Conservation (phyloP, 208 protist genomes). For the Angomonas ambiguus region DNA sequence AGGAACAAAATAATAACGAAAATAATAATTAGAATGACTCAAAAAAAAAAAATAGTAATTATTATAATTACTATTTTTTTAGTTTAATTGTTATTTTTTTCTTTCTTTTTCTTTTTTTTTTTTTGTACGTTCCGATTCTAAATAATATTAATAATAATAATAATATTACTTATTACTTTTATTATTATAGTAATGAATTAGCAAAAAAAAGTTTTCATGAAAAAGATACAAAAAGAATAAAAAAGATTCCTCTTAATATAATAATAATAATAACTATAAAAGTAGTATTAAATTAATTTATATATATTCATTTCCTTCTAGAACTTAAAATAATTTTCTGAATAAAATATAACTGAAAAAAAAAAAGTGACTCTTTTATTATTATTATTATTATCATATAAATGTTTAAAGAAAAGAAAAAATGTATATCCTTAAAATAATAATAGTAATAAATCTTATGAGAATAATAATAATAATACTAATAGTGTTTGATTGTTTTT, state of each 20-base stretch:
- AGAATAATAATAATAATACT: too few relatives aligned
- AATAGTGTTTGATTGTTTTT: too few relatives aligned
- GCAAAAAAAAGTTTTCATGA: too few relatives aligned
- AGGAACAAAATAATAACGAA: neutral
- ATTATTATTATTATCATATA: slow-evolving; percentile 5
- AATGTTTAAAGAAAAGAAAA: neutral
- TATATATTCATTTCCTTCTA: neutral
- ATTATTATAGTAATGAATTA: too few relatives aligned
- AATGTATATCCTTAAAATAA: neutral
- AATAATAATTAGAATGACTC: neutral
- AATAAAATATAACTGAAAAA: neutral
- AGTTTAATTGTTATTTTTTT: slow-evolving; percentile 6
- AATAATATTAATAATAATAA: neutral
- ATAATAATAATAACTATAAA: neutral
- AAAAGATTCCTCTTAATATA: neutral
- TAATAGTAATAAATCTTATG: too few relatives aligned
- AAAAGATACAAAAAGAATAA: neutral
- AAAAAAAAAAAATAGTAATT: neutral
- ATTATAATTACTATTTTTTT: neutral
- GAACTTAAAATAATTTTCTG: neutral
- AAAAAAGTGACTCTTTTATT: neutral
- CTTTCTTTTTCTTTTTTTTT: slow-evolving; percentile 10
- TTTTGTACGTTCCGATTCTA: neutral
- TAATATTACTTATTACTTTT: neutral
- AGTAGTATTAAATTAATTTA: neutral